These are phyloP conservation scores for Penicillium pancosmium DNA, from an alignment of 495 filamentous ascomycete genomes.

Conservation along the genomic window DNA sequence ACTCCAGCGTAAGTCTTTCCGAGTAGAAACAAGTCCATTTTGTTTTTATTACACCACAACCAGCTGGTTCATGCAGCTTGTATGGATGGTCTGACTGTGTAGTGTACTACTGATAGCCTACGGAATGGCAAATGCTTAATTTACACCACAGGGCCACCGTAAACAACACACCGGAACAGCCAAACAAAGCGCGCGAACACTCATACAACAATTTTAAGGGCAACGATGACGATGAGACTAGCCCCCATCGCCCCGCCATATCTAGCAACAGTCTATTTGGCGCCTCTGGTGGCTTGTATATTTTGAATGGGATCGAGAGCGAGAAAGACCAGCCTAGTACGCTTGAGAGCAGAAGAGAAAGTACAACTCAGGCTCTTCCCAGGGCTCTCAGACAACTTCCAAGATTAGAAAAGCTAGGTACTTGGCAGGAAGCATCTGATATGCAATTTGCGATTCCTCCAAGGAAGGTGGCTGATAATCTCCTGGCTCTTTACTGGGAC, in stretches of 20 bases:
- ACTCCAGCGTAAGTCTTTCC: neutral
- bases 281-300: slow-evolving; percentile 8
- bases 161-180: neutral
- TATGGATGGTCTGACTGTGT: neutral
- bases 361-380: neutral
- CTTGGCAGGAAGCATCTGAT: neutral
- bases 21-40: neutral
- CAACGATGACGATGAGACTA: neutral
- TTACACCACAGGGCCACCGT: neutral
- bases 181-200: neutral
- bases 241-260: neutral
- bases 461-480: slow-evolving; percentile 21
- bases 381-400: neutral
- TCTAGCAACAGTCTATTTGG: slow-evolving; percentile 9
- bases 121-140: neutral
- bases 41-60: neutral
- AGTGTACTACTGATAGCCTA: too few species aligned
- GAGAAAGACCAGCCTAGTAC: neutral
- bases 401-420: neutral
- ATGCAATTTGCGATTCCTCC: slow-evolving; percentile 24
- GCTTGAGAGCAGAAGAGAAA: neutral
- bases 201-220: neutral
- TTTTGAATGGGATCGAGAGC: slow-evolving; percentile 1
- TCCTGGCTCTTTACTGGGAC: slow-evolving; percentile 25
- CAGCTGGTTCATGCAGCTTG: neutral